These are phyloP conservation scores for Przewalskia tangutica DNA, from an alignment of 257 asterid genomes.

Conservation along the genomic window DNA sequence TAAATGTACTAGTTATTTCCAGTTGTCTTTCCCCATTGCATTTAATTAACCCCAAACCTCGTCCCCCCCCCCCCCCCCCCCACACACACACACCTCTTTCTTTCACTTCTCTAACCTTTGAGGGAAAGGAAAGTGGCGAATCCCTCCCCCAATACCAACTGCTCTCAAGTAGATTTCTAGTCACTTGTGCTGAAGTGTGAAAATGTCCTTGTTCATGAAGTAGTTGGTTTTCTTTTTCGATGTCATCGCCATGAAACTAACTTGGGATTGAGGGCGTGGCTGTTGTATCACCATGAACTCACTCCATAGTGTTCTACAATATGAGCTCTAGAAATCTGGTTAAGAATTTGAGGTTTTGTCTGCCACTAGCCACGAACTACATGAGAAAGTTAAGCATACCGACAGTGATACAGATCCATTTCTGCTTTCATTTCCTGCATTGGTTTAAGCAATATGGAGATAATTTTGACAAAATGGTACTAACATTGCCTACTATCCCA, in stretches of 20 bases:
- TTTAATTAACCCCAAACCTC: background rate
- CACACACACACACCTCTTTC: background rate
- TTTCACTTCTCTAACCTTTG: background rate
- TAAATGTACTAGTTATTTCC: background rate
- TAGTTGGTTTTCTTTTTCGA: background rate
- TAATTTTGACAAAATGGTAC: background rate
- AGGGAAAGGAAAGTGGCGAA: background rate
- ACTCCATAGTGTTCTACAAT: background rate
- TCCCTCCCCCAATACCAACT: background rate
- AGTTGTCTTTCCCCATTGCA: background rate
- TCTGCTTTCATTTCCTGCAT: background rate
- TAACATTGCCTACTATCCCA: background rate
- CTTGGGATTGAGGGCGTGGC: background rate
- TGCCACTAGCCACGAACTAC: background rate
- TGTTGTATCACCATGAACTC: background rate
- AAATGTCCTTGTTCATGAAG: background rate
- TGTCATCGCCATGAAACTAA: background rate
- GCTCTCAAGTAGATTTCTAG: background rate
- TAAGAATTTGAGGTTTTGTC: background rate
- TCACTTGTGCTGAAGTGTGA: background rate
- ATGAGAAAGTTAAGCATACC: background rate
- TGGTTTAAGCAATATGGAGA: background rate
- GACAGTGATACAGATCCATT: background rate
- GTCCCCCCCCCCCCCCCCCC: no score
- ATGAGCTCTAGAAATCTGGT: background rate